Evolutionary conservation across 441 rosid species (phyloP), one percentile per base, ranked within the genome.

Genomic region (Melastoma candidum): DNA sequence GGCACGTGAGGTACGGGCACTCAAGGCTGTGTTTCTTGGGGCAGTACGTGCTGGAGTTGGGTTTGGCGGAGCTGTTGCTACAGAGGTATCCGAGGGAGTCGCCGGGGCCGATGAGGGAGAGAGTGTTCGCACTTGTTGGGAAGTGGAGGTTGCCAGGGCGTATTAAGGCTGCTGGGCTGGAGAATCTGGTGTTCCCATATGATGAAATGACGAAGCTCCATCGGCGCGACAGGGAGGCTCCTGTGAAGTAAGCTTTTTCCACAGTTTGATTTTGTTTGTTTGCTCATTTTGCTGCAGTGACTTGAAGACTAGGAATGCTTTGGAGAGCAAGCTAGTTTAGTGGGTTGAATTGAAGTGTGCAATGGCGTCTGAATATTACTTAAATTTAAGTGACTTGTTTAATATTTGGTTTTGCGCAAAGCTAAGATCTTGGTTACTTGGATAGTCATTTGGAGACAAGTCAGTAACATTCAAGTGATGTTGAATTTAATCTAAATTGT

Each of bases 1-100:
- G 86, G 73, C 97, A 92, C 47, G 85, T 88, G 52, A 82, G 80
- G 75, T 78, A 73, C 5, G 98, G 87, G 51, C 95, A 88, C 49
- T 88, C 97, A 6, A 88, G 95, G 80, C 73, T 88, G 56, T 49
- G 65, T 48, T 92, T 92, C 65, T 49, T 88, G 58, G 98, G 97
- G 49, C 98, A 92, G 68, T 92, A 82, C 55, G 98, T 92, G 65
- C 73, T 92, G 61, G 98, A 88, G 74, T 63, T 92, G 78, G 87
- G 84, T 0, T 50, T 85, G 3, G 69, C 83, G 2, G 98, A 88
- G 77, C 82, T 62, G 74, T 85, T 83, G 73, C 53, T 92, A 77
- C 95, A 88, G 83, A 78, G 94, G 77, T 92, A 83, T 65, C 96
- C 95, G 6, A 82, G 98, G 70, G 95, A 92, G 14, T 77, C 84